phyloP scores from a whole-genome alignment of 768 basidiomycete genomes.

The Trametes punicea region DNA sequence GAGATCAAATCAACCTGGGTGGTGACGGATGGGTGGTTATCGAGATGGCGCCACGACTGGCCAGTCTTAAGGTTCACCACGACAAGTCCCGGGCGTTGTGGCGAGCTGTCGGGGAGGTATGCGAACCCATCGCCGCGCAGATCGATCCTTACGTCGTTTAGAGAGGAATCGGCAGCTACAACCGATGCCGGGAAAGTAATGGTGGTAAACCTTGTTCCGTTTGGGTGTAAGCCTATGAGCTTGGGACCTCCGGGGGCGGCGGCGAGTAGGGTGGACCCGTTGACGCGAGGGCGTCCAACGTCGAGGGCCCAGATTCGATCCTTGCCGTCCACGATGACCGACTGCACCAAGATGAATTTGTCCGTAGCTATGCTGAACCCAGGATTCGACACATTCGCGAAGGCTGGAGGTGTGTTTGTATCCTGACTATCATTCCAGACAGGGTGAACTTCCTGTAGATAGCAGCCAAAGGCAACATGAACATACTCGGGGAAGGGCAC shows the following conservation, averaged over 20 bases:
- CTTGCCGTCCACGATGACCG: slow-evolving; percentile 24
- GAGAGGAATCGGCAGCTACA: slow-evolving; percentile 21
- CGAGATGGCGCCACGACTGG: slow-evolving; percentile 21
- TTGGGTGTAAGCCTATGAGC: slow-evolving; percentile 22
- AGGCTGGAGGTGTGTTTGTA: slow-evolving; percentile 22
- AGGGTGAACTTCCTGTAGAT: neutral
- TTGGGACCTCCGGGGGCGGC: slow-evolving; percentile 20
- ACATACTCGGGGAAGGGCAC: slow-evolving; percentile 18
- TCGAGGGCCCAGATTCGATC: slow-evolving; percentile 28
- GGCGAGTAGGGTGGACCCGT: slow-evolving; percentile 17
- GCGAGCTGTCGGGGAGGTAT: slow-evolving; percentile 22
- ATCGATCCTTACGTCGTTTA: slow-evolving; percentile 26
- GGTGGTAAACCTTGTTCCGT: slow-evolving; percentile 12
- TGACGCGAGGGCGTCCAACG: slow-evolving; percentile 24
- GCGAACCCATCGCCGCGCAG: slow-evolving; percentile 22
- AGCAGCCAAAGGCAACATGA: neutral
- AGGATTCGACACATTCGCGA: slow-evolving; percentile 21
- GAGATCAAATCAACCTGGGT: slow-evolving; percentile 14
- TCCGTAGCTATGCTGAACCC: slow-evolving; percentile 18
- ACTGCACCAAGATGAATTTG: slow-evolving; percentile 24
- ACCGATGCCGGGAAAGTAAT: slow-evolving; percentile 21
- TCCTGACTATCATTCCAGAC: slow-evolving; percentile 7
- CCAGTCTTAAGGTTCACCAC: slow-evolving; percentile 20
- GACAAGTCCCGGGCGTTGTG: slow-evolving; percentile 16
- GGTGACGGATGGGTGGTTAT: slow-evolving; percentile 11